phyloP scores from a whole-genome alignment of 257 asterid species.

The Solanum phureja region DNA sequence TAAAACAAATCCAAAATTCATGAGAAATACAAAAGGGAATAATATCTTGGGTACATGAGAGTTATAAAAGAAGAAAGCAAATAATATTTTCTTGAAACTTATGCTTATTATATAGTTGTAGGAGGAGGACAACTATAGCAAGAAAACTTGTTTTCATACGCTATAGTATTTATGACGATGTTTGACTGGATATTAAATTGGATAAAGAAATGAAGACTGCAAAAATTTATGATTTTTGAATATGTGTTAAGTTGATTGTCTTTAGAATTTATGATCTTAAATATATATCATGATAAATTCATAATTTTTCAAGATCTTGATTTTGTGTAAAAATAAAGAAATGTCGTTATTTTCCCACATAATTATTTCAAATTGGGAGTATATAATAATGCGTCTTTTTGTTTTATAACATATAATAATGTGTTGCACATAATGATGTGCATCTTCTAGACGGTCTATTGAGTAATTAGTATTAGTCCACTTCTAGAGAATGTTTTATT shows the following conservation, averaged over 20 bases:
- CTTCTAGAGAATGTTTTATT: background rate
- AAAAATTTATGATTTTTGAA: background rate
- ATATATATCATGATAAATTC: background rate
- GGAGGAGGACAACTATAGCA: background rate
- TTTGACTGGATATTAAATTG: background rate
- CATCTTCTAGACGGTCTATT: background rate
- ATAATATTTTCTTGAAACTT: background rate
- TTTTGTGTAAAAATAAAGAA: background rate
- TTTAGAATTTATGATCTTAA: too few species aligned
- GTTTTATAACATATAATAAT: background rate
- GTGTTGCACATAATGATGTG: background rate
- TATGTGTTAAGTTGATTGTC: too few species aligned
- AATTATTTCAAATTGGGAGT: background rate
- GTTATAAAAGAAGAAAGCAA: background rate
- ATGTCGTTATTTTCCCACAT: background rate
- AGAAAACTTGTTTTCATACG: background rate
- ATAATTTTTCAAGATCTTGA: background rate
- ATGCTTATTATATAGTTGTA: background rate
- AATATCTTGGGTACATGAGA: background rate
- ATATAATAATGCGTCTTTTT: background rate
- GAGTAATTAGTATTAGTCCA: background rate
- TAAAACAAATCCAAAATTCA: slow-evolving; percentile 74
- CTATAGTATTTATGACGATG: background rate
- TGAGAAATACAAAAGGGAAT: slow-evolving; percentile 39
- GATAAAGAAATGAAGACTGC: background rate